Percentiles rank a stretch among this genome's conserved stretches.
phyloP scores from a whole-genome alignment of 2,329 filamentous ascomycete species.

The Phialophora verrucosa region DNA sequence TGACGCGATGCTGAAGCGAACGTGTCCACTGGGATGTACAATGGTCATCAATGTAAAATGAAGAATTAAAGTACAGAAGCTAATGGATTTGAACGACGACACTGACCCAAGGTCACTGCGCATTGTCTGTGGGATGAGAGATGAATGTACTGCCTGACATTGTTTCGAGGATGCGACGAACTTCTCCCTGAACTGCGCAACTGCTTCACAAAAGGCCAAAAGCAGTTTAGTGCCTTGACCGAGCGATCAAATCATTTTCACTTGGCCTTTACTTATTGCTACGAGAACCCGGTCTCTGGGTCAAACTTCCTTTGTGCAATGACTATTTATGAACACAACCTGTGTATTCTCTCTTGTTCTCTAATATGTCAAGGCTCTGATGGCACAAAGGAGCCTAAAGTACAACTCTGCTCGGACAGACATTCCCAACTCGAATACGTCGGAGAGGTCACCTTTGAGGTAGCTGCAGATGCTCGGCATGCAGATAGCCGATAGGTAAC shows the following conservation, averaged over 20 bases:
- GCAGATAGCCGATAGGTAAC: neutral
- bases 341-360: neutral
- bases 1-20: slow-evolving; percentile 40
- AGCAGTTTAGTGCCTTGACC: slow-evolving; percentile 17
- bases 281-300: neutral
- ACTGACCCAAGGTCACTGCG: slow-evolving; percentile 1
- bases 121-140: slow-evolving; percentile 3
- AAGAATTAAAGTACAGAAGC: slow-evolving; percentile 13
- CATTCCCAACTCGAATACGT: neutral
- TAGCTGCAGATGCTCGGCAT: neutral
- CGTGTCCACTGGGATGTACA: neutral
- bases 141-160: slow-evolving; percentile 7
- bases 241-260: neutral
- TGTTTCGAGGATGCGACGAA: slow-evolving; percentile 8
- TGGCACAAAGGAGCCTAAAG: neutral
- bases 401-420: neutral
- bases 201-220: slow-evolving; percentile 7
- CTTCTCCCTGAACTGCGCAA: neutral
- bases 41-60: slow-evolving; percentile 17
- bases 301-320: neutral
- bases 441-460: neutral
- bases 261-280: neutral
- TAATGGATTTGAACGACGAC: neutral
- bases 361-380: neutral
- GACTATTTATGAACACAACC: neutral